These are phyloP conservation scores for Escovopsis weberi DNA, from an alignment of 2,329 filamentous ascomycete genomes.

Conservation along the genomic window DNA sequence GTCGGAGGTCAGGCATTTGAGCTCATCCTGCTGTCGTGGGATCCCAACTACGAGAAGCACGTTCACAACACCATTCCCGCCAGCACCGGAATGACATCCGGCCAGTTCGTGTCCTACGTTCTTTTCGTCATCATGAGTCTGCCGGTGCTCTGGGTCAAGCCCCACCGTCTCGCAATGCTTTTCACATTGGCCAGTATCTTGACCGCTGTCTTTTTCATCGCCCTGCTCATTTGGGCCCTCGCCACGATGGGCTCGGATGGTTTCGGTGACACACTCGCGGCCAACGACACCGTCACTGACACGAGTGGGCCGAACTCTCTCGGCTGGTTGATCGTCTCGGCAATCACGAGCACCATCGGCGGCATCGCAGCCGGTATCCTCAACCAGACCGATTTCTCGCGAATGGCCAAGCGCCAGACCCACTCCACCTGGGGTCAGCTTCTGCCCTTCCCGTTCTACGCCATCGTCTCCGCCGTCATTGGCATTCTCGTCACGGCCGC, in stretches of 20 bases:
- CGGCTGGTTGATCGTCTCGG: slow-evolving; percentile 23
- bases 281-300: slow-evolving; percentile 9
- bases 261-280: slow-evolving; percentile 21
- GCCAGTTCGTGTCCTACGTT: slow-evolving; percentile 28
- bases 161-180: slow-evolving; percentile 27
- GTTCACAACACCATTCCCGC: slow-evolving; percentile 27
- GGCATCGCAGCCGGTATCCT: slow-evolving; percentile 24
- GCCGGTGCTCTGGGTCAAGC: slow-evolving; percentile 29
- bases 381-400: slow-evolving; percentile 25
- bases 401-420: slow-evolving; percentile 16
- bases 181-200: slow-evolving; percentile 26
- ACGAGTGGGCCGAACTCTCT: slow-evolving; percentile 17
- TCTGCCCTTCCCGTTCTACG: slow-evolving; percentile 21
- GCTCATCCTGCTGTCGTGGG: slow-evolving; percentile 30
- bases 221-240: slow-evolving; percentile 28
- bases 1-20: slow-evolving; percentile 32
- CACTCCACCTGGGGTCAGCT: slow-evolving; percentile 22
- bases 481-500: slow-evolving; percentile 27
- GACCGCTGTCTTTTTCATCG: slow-evolving; percentile 26
- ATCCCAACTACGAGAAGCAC: slow-evolving; percentile 26
- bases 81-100: slow-evolving; percentile 28
- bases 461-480: slow-evolving; percentile 20
- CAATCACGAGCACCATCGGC: slow-evolving; percentile 22
- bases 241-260: slow-evolving; percentile 26
- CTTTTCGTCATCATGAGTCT: slow-evolving; percentile 29